These are phyloP conservation scores for Phyllosticta citrichinensis DNA, from an alignment of 2,329 filamentous ascomycete genomes.

Conservation along the genomic window DNA sequence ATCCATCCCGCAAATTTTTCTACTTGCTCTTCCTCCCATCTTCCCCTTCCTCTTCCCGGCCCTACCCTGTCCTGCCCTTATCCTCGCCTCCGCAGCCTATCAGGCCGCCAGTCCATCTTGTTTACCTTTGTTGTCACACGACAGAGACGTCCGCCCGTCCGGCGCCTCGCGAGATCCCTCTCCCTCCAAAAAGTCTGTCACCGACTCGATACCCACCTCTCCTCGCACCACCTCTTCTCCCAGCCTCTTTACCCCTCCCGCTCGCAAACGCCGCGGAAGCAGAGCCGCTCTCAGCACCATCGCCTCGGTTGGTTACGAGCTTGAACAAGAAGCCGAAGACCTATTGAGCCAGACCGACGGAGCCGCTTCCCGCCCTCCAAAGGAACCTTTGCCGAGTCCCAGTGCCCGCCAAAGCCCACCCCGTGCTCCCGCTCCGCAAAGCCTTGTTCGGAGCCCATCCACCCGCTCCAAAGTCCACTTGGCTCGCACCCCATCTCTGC, in stretches of 20 bases:
- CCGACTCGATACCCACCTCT: slow-evolving; percentile 27
- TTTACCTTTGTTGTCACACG: slow-evolving; percentile 4
- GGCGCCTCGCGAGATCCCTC: not conserved
- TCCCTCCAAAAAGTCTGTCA: slow-evolving; percentile 29
- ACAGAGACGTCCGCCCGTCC: slow-evolving; percentile 2
- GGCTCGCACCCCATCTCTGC: not conserved
- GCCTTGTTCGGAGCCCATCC: not conserved
- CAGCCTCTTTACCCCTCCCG: not conserved
- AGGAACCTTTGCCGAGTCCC: not conserved
- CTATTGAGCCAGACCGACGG: slow-evolving; percentile 1
- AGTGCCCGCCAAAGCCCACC: not conserved
- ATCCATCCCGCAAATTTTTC: slow-evolving; percentile 12
- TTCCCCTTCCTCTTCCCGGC: not conserved
- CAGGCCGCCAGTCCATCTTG: not conserved
- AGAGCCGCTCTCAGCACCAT: slow-evolving; percentile 7
- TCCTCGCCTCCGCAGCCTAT: not conserved
- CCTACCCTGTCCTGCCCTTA: not conserved
- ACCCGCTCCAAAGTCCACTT: not conserved
- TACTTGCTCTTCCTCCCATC: slow-evolving; percentile 7
- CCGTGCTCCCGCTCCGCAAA: not conserved
- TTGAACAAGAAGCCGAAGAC: slow-evolving; percentile 4
- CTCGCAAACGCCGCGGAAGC: slow-evolving; percentile 6
- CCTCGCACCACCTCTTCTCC: not conserved
- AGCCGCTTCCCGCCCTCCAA: not conserved
- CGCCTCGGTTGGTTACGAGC: slow-evolving; percentile 9